Conservation (phyloP, 1,139 yeast genomes). For the Candida anutae region DNA sequence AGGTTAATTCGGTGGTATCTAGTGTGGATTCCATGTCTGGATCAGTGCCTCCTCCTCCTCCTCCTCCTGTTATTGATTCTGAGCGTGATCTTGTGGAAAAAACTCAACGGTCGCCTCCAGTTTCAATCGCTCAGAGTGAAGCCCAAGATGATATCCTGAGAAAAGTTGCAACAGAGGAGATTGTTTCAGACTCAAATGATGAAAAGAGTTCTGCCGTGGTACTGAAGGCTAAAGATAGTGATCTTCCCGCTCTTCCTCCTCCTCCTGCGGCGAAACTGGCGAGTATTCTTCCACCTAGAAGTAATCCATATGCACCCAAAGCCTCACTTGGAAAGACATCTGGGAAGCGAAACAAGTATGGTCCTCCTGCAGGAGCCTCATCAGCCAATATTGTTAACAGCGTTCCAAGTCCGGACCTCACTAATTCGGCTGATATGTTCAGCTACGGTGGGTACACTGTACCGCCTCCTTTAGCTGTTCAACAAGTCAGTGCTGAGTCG, state of each 20-base stretch:
- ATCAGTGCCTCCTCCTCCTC: neutral
- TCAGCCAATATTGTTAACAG: conserved; percentile 6
- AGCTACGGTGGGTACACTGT: conserved; percentile 12
- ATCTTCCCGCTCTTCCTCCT: too few relatives aligned
- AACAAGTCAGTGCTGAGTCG: too few relatives aligned
- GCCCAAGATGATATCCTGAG: conserved; percentile 3
- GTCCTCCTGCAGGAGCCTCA: conserved; percentile 15
- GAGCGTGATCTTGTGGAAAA: neutral
- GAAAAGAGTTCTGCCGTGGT: too few relatives aligned
- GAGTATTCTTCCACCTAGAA: conserved; percentile 5
- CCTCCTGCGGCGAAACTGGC: conserved; percentile 7
- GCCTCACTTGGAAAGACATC: conserved; percentile 4
- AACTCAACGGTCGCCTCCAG: neutral
- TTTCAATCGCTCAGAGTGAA: neutral
- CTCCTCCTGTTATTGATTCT: conserved; percentile 1
- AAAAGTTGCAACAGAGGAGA: too few relatives aligned
- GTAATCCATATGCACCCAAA: conserved; percentile 39
- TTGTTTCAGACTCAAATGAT: too few relatives aligned
- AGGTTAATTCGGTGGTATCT: neutral
- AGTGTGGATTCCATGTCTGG: neutral
- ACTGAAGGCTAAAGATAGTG: too few relatives aligned
- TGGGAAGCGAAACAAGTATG: conserved; percentile 18
- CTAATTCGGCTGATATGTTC: conserved; percentile 29
- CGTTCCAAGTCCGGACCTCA: neutral
- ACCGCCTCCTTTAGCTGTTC: neutral